These are phyloP conservation scores for Dryas octopetala DNA, from an alignment of 306 rosid species.

Conservation along the genomic window DNA sequence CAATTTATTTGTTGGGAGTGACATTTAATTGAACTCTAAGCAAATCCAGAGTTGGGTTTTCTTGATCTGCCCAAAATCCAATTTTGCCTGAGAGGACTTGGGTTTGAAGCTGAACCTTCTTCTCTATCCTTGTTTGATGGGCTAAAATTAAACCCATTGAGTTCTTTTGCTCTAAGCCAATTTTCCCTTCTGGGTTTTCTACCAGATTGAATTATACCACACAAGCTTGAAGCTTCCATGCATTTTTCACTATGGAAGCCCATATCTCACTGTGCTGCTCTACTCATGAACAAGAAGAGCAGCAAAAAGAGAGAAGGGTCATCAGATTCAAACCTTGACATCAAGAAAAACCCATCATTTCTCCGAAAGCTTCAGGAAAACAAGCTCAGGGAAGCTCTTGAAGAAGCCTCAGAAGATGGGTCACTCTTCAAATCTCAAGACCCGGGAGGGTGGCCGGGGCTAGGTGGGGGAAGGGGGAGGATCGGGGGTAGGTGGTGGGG, in stretches of 20 bases:
- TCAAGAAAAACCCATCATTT: constrained; percentile 54
- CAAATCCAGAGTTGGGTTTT: constrained; percentile 19
- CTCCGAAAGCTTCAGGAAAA: constrained; percentile 80
- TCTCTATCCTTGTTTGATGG: constrained; percentile 3
- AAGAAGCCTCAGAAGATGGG: constrained; percentile 98
- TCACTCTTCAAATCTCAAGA: constrained; percentile 66
- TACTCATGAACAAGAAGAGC: constrained; percentile 52
- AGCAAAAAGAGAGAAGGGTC: constrained; percentile 54
- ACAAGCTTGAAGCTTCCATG: constrained; percentile 10
- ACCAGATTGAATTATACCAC: constrained; percentile 3
- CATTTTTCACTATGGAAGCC: constrained; percentile 42
- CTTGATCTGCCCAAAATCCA: constrained; percentile 12
- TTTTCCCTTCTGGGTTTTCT: constrained; percentile 13
- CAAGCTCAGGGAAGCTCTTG: constrained; percentile 95
- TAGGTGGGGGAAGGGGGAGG: no score
- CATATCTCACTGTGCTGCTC: constrained; percentile 37
- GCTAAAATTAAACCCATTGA: neutral
- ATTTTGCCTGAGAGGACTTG: neutral
- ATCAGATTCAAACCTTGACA: constrained; percentile 38
- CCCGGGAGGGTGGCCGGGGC: no score
- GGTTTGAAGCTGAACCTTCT: neutral
- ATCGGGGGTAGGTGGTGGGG: no score
- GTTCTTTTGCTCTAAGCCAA: constrained; percentile 11
- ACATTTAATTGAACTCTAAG: constrained; percentile 20
- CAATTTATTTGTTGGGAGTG: neutral